These are phyloP conservation scores for Cytospora piceicola DNA, from an alignment of 2,329 filamentous ascomycete genomes.

Conservation along the genomic window DNA sequence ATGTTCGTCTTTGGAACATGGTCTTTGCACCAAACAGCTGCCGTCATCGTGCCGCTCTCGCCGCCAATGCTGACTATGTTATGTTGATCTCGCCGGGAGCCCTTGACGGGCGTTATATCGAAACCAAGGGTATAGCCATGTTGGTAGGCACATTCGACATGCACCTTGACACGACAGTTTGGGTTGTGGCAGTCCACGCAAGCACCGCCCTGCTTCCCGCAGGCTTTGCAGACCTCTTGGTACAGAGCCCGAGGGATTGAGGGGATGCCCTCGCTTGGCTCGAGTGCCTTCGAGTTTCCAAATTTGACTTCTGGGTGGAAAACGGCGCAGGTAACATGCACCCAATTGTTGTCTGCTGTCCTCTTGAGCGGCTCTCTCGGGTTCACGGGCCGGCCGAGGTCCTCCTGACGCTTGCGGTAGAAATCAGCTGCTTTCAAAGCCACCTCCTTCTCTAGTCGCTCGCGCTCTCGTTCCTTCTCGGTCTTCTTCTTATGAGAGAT, in stretches of 20 bases:
- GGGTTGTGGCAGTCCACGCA: slow-evolving; percentile 73
- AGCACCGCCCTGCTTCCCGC: slow-evolving; percentile 75
- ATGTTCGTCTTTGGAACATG: slow-evolving; percentile 76
- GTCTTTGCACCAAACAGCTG: slow-evolving; percentile 88
- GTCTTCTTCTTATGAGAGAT: slow-evolving; percentile 82
- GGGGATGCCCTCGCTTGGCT: slow-evolving; percentile 87
- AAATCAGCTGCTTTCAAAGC: slow-evolving; percentile 78
- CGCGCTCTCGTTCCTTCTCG: slow-evolving; percentile 88
- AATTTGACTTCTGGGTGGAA: slow-evolving; percentile 95
- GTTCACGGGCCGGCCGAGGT: slow-evolving; percentile 78
- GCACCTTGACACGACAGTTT: slow-evolving; percentile 71
- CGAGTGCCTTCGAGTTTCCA: slow-evolving; percentile 78
- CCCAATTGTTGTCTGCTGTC: slow-evolving; percentile 97
- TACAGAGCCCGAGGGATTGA: slow-evolving; percentile 75
- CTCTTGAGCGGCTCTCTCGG: slow-evolving; percentile 91
- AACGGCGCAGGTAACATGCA: slow-evolving; percentile 90
- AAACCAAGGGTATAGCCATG: slow-evolving; percentile 85
- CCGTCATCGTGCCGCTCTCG: slow-evolving; percentile 82
- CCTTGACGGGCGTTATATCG: slow-evolving; percentile 87
- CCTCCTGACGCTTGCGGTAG: slow-evolving; percentile 81
- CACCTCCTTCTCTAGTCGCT: slow-evolving; percentile 82
- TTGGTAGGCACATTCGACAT: slow-evolving; percentile 89
- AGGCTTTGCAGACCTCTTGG: slow-evolving; percentile 80
- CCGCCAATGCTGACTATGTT: slow-evolving; percentile 79
- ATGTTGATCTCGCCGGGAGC: slow-evolving; percentile 79